Percentiles rank a stretch among this genome's conserved stretches.
Conservation (phyloP, 2,329 filamentous ascomycete genomes). For the Exophiala spinifera region DNA sequence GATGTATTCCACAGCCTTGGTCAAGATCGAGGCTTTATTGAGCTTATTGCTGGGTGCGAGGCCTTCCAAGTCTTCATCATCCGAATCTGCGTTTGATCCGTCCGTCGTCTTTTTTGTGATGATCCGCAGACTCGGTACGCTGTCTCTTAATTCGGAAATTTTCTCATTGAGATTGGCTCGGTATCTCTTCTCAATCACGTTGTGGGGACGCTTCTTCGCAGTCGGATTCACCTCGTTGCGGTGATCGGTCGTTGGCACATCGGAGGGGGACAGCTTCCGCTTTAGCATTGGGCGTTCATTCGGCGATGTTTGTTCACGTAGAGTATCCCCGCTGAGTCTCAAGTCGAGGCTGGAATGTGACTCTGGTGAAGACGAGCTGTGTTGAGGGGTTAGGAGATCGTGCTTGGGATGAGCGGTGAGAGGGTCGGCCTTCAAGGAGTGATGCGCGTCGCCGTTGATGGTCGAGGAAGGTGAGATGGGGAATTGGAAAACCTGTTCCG, state of each 20-base stretch:
- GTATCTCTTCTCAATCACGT: slow-evolving; percentile 97
- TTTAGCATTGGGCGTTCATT: slow-evolving; percentile 49
- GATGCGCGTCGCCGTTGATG: slow-evolving; percentile 24
- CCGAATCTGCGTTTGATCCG: slow-evolving; percentile 62
- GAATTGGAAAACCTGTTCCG: slow-evolving; percentile 7
- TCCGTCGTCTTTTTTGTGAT: slow-evolving; percentile 66
- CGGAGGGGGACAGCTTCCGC: slow-evolving; percentile 66
- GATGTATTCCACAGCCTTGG: slow-evolving; percentile 96
- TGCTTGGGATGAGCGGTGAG: slow-evolving; percentile 27
- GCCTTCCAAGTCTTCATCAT: slow-evolving; percentile 77
- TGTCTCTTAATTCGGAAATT: slow-evolving; percentile 86
- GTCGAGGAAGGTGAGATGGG: slow-evolving; percentile 30
- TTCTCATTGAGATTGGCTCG: slow-evolving; percentile 96
- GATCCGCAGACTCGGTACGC: slow-evolving; percentile 82
- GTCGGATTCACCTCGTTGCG: slow-evolving; percentile 55
- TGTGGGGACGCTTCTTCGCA: slow-evolving; percentile 90
- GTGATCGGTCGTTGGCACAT: slow-evolving; percentile 54
- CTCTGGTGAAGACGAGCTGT: slow-evolving; percentile 30
- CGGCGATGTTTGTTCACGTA: slow-evolving; percentile 19
- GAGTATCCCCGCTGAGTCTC: slow-evolving; percentile 29
- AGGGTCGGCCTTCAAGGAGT: slow-evolving; percentile 17
- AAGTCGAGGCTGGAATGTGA: slow-evolving; percentile 24
- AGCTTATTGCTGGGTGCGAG: slow-evolving; percentile 86
- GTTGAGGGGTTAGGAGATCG: slow-evolving; percentile 29
- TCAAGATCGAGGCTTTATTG: slow-evolving; percentile 95